A percentile compares a stretch with the other conserved stretches of the same genome.
phyloP scores from a whole-genome alignment of 108 stramenopile species.

The Conticribra guillardii region DNA sequence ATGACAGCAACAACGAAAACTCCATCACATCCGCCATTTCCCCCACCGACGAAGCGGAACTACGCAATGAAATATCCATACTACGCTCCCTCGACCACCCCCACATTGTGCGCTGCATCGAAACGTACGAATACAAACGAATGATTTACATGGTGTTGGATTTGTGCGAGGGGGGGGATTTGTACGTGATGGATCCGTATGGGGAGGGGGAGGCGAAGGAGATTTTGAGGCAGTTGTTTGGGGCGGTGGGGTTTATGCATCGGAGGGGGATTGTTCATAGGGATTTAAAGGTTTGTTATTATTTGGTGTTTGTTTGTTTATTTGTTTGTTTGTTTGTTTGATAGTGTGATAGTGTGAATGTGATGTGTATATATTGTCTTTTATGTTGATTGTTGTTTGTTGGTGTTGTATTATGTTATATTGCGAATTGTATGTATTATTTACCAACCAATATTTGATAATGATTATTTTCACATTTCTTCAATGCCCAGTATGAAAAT shows the following conservation, averaged over 20 bases:
- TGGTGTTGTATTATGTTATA: too few species aligned
- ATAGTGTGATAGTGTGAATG: too few species aligned
- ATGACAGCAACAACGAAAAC: too few species aligned
- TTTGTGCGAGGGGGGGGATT: constrained; percentile 80
- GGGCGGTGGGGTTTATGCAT: constrained; percentile 89
- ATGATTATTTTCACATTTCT: too few species aligned
- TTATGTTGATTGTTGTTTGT: too few species aligned
- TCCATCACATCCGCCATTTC: constrained; percentile 40
- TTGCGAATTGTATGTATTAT: too few species aligned
- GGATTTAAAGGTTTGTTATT: constrained; percentile 71
- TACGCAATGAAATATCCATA: constrained; percentile 87
- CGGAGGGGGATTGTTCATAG: constrained; percentile 78
- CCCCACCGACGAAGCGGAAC: constrained; percentile 40
- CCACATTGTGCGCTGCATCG: constrained; percentile 81
- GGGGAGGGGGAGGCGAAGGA: constrained; percentile 65
- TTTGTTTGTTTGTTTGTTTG: constrained; percentile 49
- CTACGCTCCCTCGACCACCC: constrained; percentile 85
- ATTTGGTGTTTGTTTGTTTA: neutral
- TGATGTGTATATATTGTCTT: too few species aligned
- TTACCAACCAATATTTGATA: too few species aligned
- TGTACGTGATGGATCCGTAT: constrained; percentile 85
- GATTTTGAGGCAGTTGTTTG: constrained; percentile 65
- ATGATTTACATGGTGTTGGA: constrained; percentile 88
- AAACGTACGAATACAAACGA: constrained; percentile 70
- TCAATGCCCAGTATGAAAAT: constrained; percentile 92